Base-by-base conservation (phyloP, 257 asterid species). In the Perilla frutescens region DNA sequence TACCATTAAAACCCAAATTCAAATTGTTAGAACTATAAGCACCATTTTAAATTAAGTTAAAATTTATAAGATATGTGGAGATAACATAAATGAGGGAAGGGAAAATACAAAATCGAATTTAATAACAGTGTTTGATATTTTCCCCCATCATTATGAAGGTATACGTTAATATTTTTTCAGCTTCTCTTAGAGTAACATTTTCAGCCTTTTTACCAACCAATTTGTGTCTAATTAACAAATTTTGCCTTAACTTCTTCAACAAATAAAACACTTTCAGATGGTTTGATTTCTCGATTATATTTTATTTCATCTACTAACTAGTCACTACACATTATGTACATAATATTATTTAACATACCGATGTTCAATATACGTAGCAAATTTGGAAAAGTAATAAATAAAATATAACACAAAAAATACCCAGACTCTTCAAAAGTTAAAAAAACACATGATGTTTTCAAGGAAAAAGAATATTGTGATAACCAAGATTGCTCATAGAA, bases 391-490 rank as follows among this genome's bases (percentile, higher is more conserved):
- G 7, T 44, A 7, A 6, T 44, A 7, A 14, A 5, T 14, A 54
- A 15, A 6, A 3, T 54, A 54, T 14, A 14, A 31, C 3, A 48
- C 6, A 8, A 62, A 6, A 64, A 0, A 32, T 32, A 1, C 26
- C 26, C 1, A 32, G 6, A n/a, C 20, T 15, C 67, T 67, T 71
- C 68, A 66, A 71, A 76, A 31, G 26, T 58, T 12, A 3, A 34
- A 40, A 37, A 31, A 29, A 72, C 15, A 72, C 58, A 50, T 40
- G 67, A 62, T 64, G 39, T 56, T 75, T 32, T 62, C 73, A 64
- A 66, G 68, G 69, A 37, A 63, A 71, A 37, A 6, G 40, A 57
- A 71, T 50, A 70, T 65, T 61, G 66, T 58, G 57, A 39, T 7
- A 32, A 53, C 32, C 66, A 70, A 74, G 70, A 55, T 56, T 36